These are phyloP conservation scores for Hippophae rhamnoides DNA, from an alignment of 306 rosid species.

Conservation along the genomic window DNA sequence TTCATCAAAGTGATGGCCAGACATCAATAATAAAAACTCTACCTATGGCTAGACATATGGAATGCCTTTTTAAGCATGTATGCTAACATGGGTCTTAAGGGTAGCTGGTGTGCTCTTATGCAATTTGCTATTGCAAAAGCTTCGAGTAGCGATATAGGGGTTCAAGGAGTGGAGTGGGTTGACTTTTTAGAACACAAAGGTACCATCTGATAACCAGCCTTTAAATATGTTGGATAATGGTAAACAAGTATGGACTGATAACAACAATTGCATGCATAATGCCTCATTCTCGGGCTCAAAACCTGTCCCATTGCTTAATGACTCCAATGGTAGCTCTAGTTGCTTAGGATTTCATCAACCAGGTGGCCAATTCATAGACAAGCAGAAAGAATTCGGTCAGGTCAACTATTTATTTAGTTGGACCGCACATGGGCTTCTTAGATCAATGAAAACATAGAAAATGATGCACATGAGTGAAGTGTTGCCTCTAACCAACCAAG, in stretches of 20 bases:
- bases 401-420: conserved; percentile 23
- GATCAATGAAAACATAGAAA: conserved; percentile 24
- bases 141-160: conserved; percentile 50
- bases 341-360: conserved; percentile 36
- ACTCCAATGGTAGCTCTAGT: conserved; percentile 32
- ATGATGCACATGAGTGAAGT: conserved; percentile 24
- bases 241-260: conserved; percentile 41
- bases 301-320: conserved; percentile 27
- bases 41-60: no score
- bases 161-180: conserved; percentile 62
- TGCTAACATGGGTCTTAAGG: neutral
- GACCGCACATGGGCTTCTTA: conserved; percentile 26
- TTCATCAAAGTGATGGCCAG: no score
- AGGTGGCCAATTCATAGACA: no score
- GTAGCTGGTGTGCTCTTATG: conserved; percentile 61
- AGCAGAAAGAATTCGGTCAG: conserved; percentile 10
- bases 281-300: conserved; percentile 38
- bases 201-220: conserved; percentile 41
- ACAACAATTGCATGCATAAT: conserved; percentile 25
- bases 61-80: no score
- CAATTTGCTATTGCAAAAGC: conserved; percentile 58
- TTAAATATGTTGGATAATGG: conserved; percentile 37
- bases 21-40: no score
- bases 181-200: conserved; percentile 44
- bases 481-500: conserved; percentile 21